A percentile compares a stretch with the other conserved stretches of the same genome.
Conservation (phyloP, 1,284 basidiomycete genomes). For the Melampsora americana region DNA sequence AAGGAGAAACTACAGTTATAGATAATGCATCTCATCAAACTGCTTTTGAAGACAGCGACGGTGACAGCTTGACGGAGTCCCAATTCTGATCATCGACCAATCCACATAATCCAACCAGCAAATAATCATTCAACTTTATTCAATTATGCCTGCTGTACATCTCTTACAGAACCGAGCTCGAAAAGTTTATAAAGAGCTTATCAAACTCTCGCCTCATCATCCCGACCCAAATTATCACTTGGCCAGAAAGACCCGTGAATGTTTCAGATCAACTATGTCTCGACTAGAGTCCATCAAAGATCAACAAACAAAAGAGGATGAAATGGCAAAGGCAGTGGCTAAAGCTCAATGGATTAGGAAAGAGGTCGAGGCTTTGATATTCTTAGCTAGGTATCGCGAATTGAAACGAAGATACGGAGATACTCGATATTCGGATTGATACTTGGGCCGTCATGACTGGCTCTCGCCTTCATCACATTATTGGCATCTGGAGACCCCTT, state of each 20-base stretch:
- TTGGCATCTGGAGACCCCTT: too few relatives aligned
- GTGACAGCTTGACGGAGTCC: not conserved
- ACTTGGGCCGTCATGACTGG: too few relatives aligned
- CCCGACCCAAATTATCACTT: constrained; percentile 35
- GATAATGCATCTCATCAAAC: too few relatives aligned
- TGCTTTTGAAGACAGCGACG: not conserved
- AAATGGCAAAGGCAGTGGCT: constrained; percentile 34
- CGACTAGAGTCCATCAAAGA: constrained; percentile 13
- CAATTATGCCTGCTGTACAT: not conserved
- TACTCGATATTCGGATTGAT: constrained; percentile 22
- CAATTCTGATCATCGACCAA: not conserved
- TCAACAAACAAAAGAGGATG: constrained; percentile 14
- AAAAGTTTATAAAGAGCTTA: constrained; percentile 39
- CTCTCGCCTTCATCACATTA: too few relatives aligned
- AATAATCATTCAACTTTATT: not conserved
- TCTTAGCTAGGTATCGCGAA: constrained; percentile 37
- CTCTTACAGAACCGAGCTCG: constrained; percentile 18
- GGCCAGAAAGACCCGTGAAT: constrained; percentile 21
- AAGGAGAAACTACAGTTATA: too few relatives aligned
- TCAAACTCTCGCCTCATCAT: constrained; percentile 23
- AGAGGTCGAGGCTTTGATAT: constrained; percentile 41
- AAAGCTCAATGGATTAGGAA: constrained; percentile 39
- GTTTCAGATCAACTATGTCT: constrained; percentile 22
- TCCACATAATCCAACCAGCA: not conserved
- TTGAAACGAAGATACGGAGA: constrained; percentile 41